phyloP scores from a whole-genome alignment of 352 stramenopile species.

The Globisporangium cystogenes region DNA sequence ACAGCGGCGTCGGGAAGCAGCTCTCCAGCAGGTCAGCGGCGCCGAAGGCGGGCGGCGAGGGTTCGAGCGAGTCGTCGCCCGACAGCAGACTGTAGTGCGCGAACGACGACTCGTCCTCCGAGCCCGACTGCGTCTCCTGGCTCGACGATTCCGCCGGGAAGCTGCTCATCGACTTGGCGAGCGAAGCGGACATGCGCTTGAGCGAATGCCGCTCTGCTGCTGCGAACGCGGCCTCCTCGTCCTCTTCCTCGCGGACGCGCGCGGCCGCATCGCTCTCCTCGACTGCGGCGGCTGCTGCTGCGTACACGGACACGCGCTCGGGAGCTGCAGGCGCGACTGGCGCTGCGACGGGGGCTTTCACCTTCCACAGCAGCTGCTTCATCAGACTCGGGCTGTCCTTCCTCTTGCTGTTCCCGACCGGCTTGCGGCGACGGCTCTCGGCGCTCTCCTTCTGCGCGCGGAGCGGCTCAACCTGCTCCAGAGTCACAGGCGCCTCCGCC shows the following conservation, averaged over 20 bases:
- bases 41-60: background rate
- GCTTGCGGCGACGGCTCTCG: background rate
- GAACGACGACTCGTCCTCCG: slow-evolving; percentile 41
- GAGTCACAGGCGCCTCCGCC: background rate
- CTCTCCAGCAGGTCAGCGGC: slow-evolving; percentile 2
- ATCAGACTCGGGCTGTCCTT: slow-evolving; percentile 18
- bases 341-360: slow-evolving; percentile 17
- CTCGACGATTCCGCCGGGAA: slow-evolving; percentile 43
- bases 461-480: background rate
- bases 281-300: background rate
- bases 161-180: slow-evolving; percentile 14
- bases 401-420: slow-evolving; percentile 4
- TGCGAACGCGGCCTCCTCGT: slow-evolving; percentile 39
- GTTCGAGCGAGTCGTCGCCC: background rate
- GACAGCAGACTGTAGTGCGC: slow-evolving; percentile 21
- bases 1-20: slow-evolving; percentile 23
- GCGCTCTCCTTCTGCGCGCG: background rate
- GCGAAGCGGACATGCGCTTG: slow-evolving; percentile 31
- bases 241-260: slow-evolving; percentile 1
- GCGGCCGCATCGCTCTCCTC: background rate
- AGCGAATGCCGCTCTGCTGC: slow-evolving; percentile 26
- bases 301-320: slow-evolving; percentile 10
- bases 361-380: slow-evolving; percentile 66
- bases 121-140: slow-evolving; percentile 68
- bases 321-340: background rate